Conservation (phyloP, 805 yeast genomes). For the Pichia exigua region DNA sequence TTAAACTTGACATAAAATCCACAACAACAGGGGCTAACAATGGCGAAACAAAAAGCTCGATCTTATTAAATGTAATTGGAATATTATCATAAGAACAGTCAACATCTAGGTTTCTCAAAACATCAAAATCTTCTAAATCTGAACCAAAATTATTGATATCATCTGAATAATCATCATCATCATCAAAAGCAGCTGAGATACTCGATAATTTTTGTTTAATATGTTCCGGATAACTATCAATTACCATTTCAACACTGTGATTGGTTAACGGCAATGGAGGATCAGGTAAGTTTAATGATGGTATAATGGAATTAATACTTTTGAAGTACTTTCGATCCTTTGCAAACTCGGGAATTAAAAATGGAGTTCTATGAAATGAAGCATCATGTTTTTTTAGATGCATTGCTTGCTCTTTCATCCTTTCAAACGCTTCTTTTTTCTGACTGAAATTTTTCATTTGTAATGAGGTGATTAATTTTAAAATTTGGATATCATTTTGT, state of each 20-base stretch:
- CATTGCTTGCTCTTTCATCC: slow-evolving; percentile 47
- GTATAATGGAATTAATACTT: slow-evolving; percentile 43
- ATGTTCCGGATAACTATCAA: slow-evolving; percentile 27
- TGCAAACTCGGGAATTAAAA: slow-evolving; percentile 47
- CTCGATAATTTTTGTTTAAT: slow-evolving; percentile 14
- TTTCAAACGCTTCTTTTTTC: slow-evolving; percentile 38
- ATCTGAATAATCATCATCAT: slow-evolving; percentile 2
- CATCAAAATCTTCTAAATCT: slow-evolving; percentile 8
- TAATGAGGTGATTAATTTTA: slow-evolving; percentile 50
- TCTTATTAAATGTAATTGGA: slow-evolving; percentile 45
- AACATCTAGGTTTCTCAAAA: slow-evolving; percentile 26
- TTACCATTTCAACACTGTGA: slow-evolving; percentile 37
- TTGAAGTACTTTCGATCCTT: slow-evolving; percentile 42
- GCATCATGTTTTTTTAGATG: slow-evolving; percentile 71
- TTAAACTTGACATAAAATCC: slow-evolving; percentile 32
- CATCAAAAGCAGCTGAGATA: not conserved
- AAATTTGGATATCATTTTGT: slow-evolving; percentile 18
- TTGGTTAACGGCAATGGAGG: slow-evolving; percentile 52
- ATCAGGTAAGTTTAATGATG: slow-evolving; percentile 58
- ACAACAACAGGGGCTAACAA: slow-evolving; percentile 13
- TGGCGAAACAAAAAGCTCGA: slow-evolving; percentile 43
- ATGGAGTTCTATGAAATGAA: slow-evolving; percentile 74
- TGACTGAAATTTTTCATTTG: slow-evolving; percentile 52
- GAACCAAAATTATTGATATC: slow-evolving; percentile 6
- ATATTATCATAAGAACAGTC: slow-evolving; percentile 45